Evolutionary conservation across 2,329 filamentous ascomycete species (phyloP).

Genomic region (Daldinia eschscholtzii): DNA sequence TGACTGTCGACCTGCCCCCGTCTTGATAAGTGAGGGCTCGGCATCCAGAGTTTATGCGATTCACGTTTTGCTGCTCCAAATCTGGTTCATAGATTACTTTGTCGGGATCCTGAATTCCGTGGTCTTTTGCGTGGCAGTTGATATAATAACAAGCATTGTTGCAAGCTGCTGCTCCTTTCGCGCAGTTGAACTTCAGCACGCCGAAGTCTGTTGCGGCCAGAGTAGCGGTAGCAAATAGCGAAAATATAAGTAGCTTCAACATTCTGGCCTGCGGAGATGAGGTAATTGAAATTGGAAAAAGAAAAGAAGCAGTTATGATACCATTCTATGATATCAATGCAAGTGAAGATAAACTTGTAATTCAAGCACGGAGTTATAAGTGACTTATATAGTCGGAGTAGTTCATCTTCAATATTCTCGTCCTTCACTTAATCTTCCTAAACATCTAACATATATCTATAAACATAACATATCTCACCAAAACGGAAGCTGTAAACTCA

Average conservation of each 20-base stretch:
- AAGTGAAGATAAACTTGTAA: too few species aligned
- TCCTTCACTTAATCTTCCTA: too few species aligned
- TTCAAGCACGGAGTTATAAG: too few species aligned
- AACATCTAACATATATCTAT: too few species aligned
- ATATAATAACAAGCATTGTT: conserved; percentile 1
- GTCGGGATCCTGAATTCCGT: neutral
- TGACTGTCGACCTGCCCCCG: neutral
- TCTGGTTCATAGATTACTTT: neutral
- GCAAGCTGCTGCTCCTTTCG: neutral
- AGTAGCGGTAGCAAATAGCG: neutral
- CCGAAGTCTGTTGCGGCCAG: neutral
- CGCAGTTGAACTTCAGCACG: neutral
- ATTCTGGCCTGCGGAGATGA: neutral
- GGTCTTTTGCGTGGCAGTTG: neutral
- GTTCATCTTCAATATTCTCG: too few species aligned
- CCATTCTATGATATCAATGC: too few species aligned
- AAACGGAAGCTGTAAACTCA: too few species aligned
- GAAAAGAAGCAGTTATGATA: too few species aligned
- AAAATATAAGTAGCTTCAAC: neutral
- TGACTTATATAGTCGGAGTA: neutral
- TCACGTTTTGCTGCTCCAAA: neutral
- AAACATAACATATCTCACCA: too few species aligned
- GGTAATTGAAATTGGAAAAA: too few species aligned
- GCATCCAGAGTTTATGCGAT: neutral
- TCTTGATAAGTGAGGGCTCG: neutral